Conservation (phyloP, 1,284 basidiomycete species). For the Mycena sp. region DNA sequence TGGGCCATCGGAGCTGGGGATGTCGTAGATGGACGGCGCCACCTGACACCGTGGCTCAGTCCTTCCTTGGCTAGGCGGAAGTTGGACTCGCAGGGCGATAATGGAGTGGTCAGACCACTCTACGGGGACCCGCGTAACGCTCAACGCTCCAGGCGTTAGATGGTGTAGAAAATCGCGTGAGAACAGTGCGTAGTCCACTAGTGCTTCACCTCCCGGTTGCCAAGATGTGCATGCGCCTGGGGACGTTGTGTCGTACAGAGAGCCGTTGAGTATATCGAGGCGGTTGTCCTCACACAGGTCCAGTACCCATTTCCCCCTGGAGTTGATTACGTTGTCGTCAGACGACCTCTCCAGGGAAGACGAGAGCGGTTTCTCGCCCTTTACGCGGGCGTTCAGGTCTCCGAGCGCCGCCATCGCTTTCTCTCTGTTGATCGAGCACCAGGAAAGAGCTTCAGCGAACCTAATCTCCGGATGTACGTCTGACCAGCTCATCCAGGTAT, state of each 20-base stretch:
- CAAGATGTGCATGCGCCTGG: constrained; percentile 13
- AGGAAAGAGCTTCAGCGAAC: background rate
- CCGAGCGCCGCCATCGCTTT: background rate
- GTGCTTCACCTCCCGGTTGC: background rate
- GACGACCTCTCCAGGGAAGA: background rate
- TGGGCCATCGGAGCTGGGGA: too few species aligned
- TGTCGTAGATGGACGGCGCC: too few species aligned
- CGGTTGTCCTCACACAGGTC: background rate
- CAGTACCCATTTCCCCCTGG: constrained; percentile 2
- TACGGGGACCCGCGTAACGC: background rate
- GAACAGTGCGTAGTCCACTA: constrained; percentile 18
- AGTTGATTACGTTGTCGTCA: background rate
- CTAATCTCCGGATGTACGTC: background rate
- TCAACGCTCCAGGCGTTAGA: background rate
- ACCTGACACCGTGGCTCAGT: too few species aligned
- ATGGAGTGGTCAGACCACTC: constrained; percentile 17
- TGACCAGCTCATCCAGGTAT: background rate
- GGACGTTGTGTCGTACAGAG: background rate
- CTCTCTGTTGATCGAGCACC: background rate
- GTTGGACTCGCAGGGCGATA: too few species aligned
- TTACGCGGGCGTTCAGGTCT: constrained; percentile 6
- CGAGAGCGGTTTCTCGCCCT: background rate
- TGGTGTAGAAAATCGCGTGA: background rate
- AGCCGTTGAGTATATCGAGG: constrained; percentile 20
- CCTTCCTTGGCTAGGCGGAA: too few species aligned